Evolutionary conservation across 176 grass and related monocot species (phyloP).

Genomic region (Oropetium thomaeum): DNA sequence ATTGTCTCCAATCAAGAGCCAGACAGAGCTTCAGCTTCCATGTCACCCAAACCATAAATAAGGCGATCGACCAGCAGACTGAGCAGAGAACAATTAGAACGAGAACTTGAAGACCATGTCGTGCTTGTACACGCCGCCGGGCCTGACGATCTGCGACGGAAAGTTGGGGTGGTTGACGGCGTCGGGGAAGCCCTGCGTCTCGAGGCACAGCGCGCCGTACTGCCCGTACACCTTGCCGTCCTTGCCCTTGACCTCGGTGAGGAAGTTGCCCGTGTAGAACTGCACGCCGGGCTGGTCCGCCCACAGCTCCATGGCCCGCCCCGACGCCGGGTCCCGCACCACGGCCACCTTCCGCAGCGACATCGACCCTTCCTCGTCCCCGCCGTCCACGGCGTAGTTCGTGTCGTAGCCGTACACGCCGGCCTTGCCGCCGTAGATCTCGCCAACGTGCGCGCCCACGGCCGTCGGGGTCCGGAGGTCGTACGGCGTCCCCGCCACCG

Average conservation of each 20-base stretch:
- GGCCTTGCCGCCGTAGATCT: slow-evolving; percentile 18
- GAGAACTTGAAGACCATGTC: slow-evolving; percentile 82
- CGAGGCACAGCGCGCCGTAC: slow-evolving; percentile 67
- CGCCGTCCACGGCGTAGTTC: slow-evolving; percentile 60
- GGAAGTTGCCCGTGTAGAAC: slow-evolving; percentile 83
- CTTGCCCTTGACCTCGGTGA: slow-evolving; percentile 48
- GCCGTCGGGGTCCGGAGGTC: slow-evolving; percentile 49
- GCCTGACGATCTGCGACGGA: slow-evolving; percentile 58
- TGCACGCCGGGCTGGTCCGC: slow-evolving; percentile 90
- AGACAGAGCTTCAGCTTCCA: neutral
- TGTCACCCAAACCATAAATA: neutral
- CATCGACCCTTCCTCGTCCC: too few species aligned
- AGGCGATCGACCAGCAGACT: neutral
- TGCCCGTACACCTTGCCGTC: slow-evolving; percentile 44
- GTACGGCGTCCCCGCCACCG: slow-evolving; percentile 68
- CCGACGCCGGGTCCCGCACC: slow-evolving; percentile 52
- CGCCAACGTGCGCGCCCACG: slow-evolving; percentile 51
- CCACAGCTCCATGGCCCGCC: slow-evolving; percentile 61
- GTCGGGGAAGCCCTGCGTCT: slow-evolving; percentile 89
- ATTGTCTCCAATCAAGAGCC: too few species aligned
- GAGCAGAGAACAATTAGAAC: too few species aligned
- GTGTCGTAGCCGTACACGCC: slow-evolving; percentile 58
- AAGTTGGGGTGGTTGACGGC: slow-evolving; percentile 82
- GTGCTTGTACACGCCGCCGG: slow-evolving; percentile 59
- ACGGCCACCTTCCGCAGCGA: slow-evolving; percentile 55